A percentile compares a stretch with the other conserved stretches of the same genome.
These are phyloP conservation scores for Gracilaria gracilis DNA, from an alignment of 23 red algal species.

Conservation along the genomic window DNA sequence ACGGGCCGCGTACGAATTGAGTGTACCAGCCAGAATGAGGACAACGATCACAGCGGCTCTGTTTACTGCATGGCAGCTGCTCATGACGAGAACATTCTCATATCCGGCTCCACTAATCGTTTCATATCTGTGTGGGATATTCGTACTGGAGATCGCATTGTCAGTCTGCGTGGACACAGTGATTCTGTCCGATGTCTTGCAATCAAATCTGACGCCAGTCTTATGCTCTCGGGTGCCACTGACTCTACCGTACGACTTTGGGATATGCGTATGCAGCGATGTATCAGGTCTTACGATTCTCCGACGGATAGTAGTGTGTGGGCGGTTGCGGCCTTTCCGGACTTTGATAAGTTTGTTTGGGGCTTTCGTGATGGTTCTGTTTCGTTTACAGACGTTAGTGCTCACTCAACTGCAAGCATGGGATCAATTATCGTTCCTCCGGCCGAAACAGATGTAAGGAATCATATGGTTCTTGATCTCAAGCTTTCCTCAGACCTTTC, in stretches of 20 bases:
- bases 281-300: slow-evolving; percentile 71
- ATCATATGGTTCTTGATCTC: slow-evolving; percentile 84
- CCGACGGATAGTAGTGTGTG: slow-evolving; percentile 79
- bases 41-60: slow-evolving; percentile 56
- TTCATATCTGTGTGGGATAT: slow-evolving; percentile 87
- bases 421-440: slow-evolving; percentile 63
- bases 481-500: slow-evolving; percentile 60
- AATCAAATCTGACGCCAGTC: slow-evolving; percentile 62
- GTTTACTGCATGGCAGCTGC: slow-evolving; percentile 78
- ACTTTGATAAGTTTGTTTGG: slow-evolving; percentile 86
- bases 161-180: slow-evolving; percentile 81
- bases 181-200: slow-evolving; percentile 87
- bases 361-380: slow-evolving; percentile 94
- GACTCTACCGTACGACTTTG: slow-evolving; percentile 89
- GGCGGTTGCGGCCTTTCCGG: slow-evolving; percentile 64
- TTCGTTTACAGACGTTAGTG: slow-evolving; percentile 78
- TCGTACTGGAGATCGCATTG: slow-evolving; percentile 65
- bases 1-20: slow-evolving; percentile 62
- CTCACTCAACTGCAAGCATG: slow-evolving; percentile 29
- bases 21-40: slow-evolving; percentile 57
- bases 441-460: slow-evolving; percentile 47
- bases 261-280: slow-evolving; percentile 91
- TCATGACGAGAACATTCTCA: slow-evolving; percentile 65
- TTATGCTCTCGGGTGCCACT: slow-evolving; percentile 79
- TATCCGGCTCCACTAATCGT: slow-evolving; percentile 82